These are phyloP conservation scores for Hemileia vastatrix DNA, from an alignment of 1,284 basidiomycete genomes.

Conservation along the genomic window DNA sequence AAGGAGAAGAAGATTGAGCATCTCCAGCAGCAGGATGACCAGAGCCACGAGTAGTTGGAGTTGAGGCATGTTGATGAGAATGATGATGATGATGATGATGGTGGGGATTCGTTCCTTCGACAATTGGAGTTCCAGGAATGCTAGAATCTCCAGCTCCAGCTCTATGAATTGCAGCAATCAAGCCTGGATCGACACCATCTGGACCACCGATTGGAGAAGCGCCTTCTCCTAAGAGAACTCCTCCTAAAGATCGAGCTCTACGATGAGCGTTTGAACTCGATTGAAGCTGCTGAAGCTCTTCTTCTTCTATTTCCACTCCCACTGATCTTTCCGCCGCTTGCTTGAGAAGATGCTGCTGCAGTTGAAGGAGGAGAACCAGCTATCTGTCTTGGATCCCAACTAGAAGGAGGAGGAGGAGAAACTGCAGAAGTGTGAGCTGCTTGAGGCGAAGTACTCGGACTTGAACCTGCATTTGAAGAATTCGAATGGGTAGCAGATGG, in stretches of 20 bases:
- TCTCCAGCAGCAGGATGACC: background rate
- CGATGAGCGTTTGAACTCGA: constrained; percentile 31
- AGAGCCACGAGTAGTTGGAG: background rate
- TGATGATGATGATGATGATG: too few relatives aligned
- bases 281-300: background rate
- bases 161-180: constrained; percentile 37
- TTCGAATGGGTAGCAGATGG: too few relatives aligned
- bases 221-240: constrained; percentile 30
- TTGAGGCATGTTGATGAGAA: constrained; percentile 23
- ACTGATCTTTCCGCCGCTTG: background rate
- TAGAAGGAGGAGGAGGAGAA: too few relatives aligned
- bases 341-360: background rate
- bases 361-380: too few relatives aligned
- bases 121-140: constrained; percentile 26
- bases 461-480: too few relatives aligned
- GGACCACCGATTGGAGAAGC: constrained; percentile 39
- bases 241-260: constrained; percentile 37
- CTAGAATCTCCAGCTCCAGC: constrained; percentile 26
- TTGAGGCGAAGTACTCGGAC: too few relatives aligned
- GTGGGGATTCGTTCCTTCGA: background rate
- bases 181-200: constrained; percentile 40
- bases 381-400: too few relatives aligned
- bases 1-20: background rate
- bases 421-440: too few relatives aligned
- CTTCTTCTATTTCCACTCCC: constrained; percentile 26